A percentile compares a stretch with the other conserved stretches of the same genome.
These are phyloP conservation scores for Casuarina cunninghamiana DNA, from an alignment of 306 rosid genomes.

Conservation along the genomic window DNA sequence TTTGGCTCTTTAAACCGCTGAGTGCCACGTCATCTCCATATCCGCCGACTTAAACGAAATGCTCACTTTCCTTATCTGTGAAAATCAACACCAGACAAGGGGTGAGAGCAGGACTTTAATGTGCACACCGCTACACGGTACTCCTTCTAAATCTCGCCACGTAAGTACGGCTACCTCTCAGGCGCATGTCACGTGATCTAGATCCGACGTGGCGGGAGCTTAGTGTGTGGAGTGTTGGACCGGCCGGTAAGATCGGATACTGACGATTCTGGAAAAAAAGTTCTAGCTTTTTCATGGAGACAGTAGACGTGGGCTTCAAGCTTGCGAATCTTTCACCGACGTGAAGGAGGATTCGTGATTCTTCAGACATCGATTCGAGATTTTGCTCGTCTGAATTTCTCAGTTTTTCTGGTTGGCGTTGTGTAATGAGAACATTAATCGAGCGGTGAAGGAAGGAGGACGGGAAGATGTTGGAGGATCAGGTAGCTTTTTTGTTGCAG, in stretches of 20 bases:
- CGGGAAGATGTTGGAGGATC: constrained; percentile 89
- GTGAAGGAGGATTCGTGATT: not conserved
- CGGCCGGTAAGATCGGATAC: not conserved
- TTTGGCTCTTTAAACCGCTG: not conserved
- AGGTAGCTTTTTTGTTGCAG: constrained; percentile 91
- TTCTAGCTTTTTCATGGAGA: not conserved
- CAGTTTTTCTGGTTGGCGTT: constrained; percentile 12
- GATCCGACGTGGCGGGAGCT: not conserved
- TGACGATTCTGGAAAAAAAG: too few relatives aligned
- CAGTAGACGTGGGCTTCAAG: not conserved
- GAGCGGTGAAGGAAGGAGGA: constrained; percentile 20
- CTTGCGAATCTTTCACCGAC: not conserved
- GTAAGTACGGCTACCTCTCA: not conserved
- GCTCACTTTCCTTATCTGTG: too few relatives aligned
- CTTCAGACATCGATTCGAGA: not conserved
- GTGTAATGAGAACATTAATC: constrained; percentile 33
- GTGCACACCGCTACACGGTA: not conserved
- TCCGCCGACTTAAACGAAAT: too few relatives aligned
- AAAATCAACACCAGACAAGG: too few relatives aligned
- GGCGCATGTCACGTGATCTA: not conserved
- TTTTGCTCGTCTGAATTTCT: not conserved
- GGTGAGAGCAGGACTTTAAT: too few relatives aligned
- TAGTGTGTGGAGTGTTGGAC: not conserved
- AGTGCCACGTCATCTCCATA: not conserved
- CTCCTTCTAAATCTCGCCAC: not conserved